phyloP scores from a whole-genome alignment of 805 yeast genomes.

The Teunomyces gatunensis region DNA sequence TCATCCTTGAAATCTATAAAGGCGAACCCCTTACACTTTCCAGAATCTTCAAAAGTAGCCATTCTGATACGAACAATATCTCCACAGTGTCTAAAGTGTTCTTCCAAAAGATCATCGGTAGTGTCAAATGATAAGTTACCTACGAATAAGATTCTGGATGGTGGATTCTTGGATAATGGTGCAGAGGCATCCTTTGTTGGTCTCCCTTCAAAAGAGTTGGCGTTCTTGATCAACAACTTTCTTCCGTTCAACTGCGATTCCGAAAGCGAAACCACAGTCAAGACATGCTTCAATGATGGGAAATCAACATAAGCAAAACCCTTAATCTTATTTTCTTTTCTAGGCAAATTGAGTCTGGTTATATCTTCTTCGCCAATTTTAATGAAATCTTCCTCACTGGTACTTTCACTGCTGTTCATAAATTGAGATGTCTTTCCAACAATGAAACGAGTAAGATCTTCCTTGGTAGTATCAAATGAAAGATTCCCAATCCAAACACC shows the following conservation, averaged over 20 bases:
- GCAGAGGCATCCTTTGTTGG: constrained; percentile 54
- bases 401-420: constrained; percentile 11
- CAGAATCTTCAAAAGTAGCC: constrained; percentile 97
- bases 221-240: constrained; percentile 78
- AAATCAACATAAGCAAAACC: constrained; percentile 94
- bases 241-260: constrained; percentile 80
- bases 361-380: constrained; percentile 57
- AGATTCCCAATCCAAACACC: constrained; percentile 97
- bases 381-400: constrained; percentile 23
- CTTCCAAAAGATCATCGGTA: constrained; percentile 70
- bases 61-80: constrained; percentile 80
- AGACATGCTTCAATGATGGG: constrained; percentile 54
- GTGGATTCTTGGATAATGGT: constrained; percentile 68
- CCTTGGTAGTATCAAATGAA: constrained; percentile 77
- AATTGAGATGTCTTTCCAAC: constrained; percentile 51
- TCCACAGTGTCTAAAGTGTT: constrained; percentile 89
- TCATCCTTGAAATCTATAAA: constrained; percentile 83
- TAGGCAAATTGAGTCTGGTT: constrained; percentile 79
- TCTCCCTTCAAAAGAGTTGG: constrained; percentile 82
- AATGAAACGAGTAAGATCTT: constrained; percentile 66
- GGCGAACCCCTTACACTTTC: constrained; percentile 96
- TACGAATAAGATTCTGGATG: constrained; percentile 83
- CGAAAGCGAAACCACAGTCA: constrained; percentile 60
- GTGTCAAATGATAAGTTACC: constrained; percentile 94
- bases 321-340: constrained; percentile 60